Evolutionary conservation across 192 early-diverging fungal genomes (phyloP).

Genomic region (Mortierella antarctica): DNA sequence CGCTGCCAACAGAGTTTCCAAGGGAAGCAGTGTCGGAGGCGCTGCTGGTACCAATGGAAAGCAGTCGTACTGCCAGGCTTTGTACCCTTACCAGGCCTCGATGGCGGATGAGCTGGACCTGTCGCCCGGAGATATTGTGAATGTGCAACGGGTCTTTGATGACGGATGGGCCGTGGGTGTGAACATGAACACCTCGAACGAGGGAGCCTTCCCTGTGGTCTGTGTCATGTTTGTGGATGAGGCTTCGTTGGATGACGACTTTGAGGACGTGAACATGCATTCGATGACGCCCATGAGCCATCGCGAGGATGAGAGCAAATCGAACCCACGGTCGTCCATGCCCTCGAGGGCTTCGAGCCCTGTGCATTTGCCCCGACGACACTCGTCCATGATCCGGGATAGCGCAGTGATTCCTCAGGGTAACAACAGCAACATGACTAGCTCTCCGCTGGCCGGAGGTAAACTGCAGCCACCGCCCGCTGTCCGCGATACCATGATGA

Average conservation of each 20-base stretch:
- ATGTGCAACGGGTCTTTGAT: conserved; percentile 79
- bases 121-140: conserved; percentile 75
- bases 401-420: conserved; percentile 21
- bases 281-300: conserved; percentile 48
- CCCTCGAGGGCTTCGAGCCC: conserved; percentile 35
- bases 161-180: conserved; percentile 93
- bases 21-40: conserved; percentile 11
- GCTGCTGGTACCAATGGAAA: conserved; percentile 22
- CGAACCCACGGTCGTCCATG: conserved; percentile 16
- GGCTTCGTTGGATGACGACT: conserved; percentile 36
- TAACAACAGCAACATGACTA: conserved; percentile 11
- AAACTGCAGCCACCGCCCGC: conserved; percentile 7
- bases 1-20: conserved; percentile 10
- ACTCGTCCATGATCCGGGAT: conserved; percentile 51
- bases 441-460: conserved; percentile 50
- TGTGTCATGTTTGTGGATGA: conserved; percentile 69
- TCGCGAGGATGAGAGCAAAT: conserved; percentile 33
- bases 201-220: conserved; percentile 88
- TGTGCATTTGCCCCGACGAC: conserved; percentile 37
- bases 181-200: conserved; percentile 74
- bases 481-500: conserved; percentile 51
- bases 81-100: conserved; percentile 71
- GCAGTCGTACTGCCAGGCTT: conserved; percentile 41
- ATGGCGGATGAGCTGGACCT: conserved; percentile 83
- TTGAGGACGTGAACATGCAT: conserved; percentile 54